Percentiles rank a stretch among this genome's conserved stretches.
phyloP scores from a whole-genome alignment of 192 early-diverging fungal species.

The Geosiphon pyriformis region DNA sequence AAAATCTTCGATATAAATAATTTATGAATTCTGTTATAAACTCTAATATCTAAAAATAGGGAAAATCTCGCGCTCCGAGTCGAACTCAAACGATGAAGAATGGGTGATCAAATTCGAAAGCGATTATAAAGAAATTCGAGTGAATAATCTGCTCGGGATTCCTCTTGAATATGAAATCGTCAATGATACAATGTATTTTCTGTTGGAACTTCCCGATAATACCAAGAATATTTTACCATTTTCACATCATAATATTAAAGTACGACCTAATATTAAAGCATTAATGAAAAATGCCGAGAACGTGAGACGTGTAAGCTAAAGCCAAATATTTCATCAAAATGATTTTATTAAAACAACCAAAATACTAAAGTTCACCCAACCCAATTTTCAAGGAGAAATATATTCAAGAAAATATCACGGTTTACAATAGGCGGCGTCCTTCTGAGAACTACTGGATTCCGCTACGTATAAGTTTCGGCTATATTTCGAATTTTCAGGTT shows the following conservation, averaged over 20 bases:
- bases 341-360: not conserved
- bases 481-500: constrained; percentile 62
- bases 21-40: constrained; percentile 4
- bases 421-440: constrained; percentile 65
- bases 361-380: too few relatives aligned
- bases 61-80: constrained; percentile 22
- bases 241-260: constrained; percentile 36
- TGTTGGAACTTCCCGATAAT: constrained; percentile 46
- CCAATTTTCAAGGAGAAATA: constrained; percentile 64
- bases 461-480: constrained; percentile 62
- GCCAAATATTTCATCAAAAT: not conserved
- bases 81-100: constrained; percentile 34
- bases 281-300: constrained; percentile 55
- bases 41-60: constrained; percentile 18
- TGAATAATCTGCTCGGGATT: constrained; percentile 51
- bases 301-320: constrained; percentile 47
- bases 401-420: constrained; percentile 64
- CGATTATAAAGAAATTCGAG: constrained; percentile 35
- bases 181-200: constrained; percentile 71
- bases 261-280: constrained; percentile 50
- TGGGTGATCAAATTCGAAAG: constrained; percentile 49
- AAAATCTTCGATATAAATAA: constrained; percentile 2
- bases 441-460: constrained; percentile 63
- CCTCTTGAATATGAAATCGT: constrained; percentile 61
- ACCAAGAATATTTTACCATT: constrained; percentile 30